phyloP scores from a whole-genome alignment of 768 basidiomycete species.

The Nidularia pulvinata region DNA sequence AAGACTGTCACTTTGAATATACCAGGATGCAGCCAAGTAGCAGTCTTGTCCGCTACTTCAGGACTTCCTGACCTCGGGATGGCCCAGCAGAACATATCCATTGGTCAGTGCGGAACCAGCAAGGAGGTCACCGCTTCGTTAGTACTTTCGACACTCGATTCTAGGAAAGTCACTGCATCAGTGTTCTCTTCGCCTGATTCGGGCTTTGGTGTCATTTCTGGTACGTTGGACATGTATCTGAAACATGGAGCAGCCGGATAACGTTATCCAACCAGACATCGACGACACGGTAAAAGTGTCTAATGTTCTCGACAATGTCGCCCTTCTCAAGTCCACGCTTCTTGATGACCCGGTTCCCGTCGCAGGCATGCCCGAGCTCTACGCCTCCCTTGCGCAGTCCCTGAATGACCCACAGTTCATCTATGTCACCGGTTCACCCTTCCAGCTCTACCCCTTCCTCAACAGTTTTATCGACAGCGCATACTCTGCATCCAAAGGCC shows the following conservation, averaged over 20 bases:
- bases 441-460: slow-evolving; percentile 45
- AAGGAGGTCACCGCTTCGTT: slow-evolving; percentile 9
- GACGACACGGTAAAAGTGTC: slow-evolving; percentile 44
- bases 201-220: slow-evolving; percentile 43
- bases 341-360: slow-evolving; percentile 37
- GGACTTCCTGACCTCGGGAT: slow-evolving; percentile 28
- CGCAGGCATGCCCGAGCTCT: slow-evolving; percentile 46
- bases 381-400: slow-evolving; percentile 28
- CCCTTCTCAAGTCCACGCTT: slow-evolving; percentile 33
- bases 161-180: slow-evolving; percentile 18
- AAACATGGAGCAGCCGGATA: not conserved
- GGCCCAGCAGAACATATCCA: slow-evolving; percentile 23
- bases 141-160: slow-evolving; percentile 6
- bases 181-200: slow-evolving; percentile 32
- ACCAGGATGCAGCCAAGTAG: slow-evolving; percentile 22
- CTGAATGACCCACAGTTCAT: slow-evolving; percentile 37
- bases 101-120: slow-evolving; percentile 23
- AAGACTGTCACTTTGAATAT: slow-evolving; percentile 28
- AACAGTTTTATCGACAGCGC: slow-evolving; percentile 31
- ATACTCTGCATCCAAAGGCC: slow-evolving; percentile 31
- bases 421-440: slow-evolving; percentile 42
- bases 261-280: slow-evolving; percentile 24
- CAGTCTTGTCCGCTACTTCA: slow-evolving; percentile 22
- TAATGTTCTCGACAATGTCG: slow-evolving; percentile 29
- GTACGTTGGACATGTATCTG: slow-evolving; percentile 14